These are phyloP conservation scores for Alternaria angustiovoidea DNA, from an alignment of 2,329 filamentous ascomycete species.

Conservation along the genomic window DNA sequence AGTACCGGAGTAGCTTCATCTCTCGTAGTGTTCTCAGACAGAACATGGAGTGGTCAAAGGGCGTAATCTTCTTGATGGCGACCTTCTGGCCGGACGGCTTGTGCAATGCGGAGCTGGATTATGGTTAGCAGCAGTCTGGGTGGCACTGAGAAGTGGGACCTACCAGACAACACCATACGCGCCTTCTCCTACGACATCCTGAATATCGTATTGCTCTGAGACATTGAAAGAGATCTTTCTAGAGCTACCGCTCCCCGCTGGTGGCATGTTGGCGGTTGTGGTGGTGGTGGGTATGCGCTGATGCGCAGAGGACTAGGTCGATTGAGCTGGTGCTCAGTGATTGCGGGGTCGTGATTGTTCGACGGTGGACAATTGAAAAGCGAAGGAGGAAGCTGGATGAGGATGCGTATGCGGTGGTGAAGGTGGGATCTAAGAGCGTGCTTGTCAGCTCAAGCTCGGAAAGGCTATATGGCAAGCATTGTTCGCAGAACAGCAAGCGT, in stretches of 20 bases:
- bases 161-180: conserved; percentile 99
- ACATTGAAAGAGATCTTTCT: conserved; percentile 99
- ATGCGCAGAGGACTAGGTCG: conserved; percentile 24
- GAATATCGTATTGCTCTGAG: conserved; percentile 98
- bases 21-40: conserved; percentile 94
- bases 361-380: neutral
- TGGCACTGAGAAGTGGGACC: conserved; percentile 47
- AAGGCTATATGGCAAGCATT: conserved; percentile 21
- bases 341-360: conserved; percentile 19
- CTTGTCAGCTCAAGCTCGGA: conserved; percentile 31
- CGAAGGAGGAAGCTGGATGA: conserved; percentile 1
- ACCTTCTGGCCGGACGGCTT: conserved; percentile 98
- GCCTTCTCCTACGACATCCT: conserved; percentile 98
- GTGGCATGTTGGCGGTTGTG: conserved; percentile 45
- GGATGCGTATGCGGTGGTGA: conserved; percentile 5
- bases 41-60: conserved; percentile 99
- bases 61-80: conserved; percentile 99
- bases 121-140: conserved; percentile 27
- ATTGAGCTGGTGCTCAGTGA: conserved; percentile 25
- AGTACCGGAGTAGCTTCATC: conserved; percentile 98
- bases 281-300: conserved; percentile 26
- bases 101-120: conserved; percentile 86
- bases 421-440: conserved; percentile 23
- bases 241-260: conserved; percentile 60
- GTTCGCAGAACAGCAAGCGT: conserved; percentile 28